These are phyloP conservation scores for Fraxinus greggii DNA, from an alignment of 305 asterid genomes.

Conservation along the genomic window DNA sequence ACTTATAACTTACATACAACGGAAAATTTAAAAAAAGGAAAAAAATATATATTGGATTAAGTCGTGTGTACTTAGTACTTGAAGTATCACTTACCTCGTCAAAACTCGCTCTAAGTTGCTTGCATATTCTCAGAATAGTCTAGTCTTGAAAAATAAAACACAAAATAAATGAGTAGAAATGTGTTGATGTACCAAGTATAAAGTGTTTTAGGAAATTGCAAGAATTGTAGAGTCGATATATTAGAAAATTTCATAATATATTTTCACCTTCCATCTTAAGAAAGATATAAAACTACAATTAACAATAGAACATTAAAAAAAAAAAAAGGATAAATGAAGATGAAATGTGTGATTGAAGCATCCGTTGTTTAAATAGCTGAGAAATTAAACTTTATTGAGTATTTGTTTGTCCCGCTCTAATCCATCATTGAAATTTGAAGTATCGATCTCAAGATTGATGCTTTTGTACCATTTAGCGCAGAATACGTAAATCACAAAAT, in stretches of 20 bases:
- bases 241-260: neutral
- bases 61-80: neutral
- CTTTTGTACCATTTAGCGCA: constrained; percentile 61
- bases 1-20: neutral
- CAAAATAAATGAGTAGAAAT: neutral
- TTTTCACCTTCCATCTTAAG: neutral
- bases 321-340: neutral
- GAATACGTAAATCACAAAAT: constrained; percentile 41
- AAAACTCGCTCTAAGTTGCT: neutral
- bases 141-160: neutral
- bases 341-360: neutral
- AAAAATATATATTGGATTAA: too few species aligned
- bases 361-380: neutral
- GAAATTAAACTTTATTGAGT: constrained; percentile 8
- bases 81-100: neutral
- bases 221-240: neutral
- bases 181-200: neutral
- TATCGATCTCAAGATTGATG: constrained; percentile 18
- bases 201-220: neutral
- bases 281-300: neutral
- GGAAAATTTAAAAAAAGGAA: neutral
- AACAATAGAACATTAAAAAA: neutral
- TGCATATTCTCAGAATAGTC: neutral
- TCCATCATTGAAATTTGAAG: neutral
- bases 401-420: neutral